Conservation (phyloP, 2,329 filamentous ascomycete species). For the Colletotrichum horii region DNA sequence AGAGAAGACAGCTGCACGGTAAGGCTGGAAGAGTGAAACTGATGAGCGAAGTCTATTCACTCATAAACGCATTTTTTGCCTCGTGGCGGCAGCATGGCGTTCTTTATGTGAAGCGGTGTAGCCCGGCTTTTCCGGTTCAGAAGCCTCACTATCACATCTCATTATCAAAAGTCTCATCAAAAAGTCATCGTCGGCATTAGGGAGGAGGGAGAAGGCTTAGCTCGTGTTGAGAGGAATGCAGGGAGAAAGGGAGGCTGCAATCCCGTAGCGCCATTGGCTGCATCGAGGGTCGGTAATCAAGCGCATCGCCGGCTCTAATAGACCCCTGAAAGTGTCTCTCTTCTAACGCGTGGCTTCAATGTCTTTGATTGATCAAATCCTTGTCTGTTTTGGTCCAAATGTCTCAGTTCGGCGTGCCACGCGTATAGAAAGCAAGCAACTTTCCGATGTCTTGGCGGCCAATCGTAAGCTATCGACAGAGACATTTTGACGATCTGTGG, state of each 20-base stretch:
- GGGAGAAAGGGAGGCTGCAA: slow-evolving; percentile 15
- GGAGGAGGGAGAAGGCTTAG: slow-evolving; percentile 3
- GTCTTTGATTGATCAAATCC: slow-evolving; percentile 16
- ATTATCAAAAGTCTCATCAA: neutral
- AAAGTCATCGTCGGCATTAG: neutral
- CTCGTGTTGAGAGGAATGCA: slow-evolving; percentile 19
- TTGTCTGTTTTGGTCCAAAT: neutral
- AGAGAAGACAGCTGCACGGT: neutral
- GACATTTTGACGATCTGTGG: slow-evolving; percentile 7
- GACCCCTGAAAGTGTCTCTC: neutral
- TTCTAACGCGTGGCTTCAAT: neutral
- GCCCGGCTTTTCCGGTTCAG: neutral
- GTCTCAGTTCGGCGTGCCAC: slow-evolving; percentile 9
- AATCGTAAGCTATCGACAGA: neutral
- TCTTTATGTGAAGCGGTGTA: neutral
- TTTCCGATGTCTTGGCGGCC: slow-evolving; percentile 2
- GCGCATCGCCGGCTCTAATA: neutral
- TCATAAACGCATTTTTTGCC: too few relatives aligned
- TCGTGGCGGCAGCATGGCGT: neutral
- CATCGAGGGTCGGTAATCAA: neutral
- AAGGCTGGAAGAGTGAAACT: neutral
- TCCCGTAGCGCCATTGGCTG: neutral
- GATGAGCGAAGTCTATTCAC: neutral
- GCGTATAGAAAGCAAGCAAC: neutral
- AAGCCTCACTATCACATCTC: neutral